Conservation (phyloP, 805 yeast species). For the Kuraishia piskuri region DNA sequence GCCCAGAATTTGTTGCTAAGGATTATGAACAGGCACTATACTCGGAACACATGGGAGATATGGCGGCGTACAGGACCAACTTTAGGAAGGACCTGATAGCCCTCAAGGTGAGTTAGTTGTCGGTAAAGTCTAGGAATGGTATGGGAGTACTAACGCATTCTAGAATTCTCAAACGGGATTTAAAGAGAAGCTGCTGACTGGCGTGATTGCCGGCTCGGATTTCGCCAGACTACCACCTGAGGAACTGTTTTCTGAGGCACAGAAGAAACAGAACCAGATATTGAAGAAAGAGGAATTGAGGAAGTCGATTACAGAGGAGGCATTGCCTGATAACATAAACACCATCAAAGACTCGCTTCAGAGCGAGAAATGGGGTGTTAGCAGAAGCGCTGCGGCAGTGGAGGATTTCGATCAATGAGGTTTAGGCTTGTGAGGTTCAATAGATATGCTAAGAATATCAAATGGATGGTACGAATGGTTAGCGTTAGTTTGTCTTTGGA, state of each 20-base stretch:
- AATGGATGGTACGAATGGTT: neutral
- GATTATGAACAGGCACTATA: slow-evolving; percentile 18
- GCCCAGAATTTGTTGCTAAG: slow-evolving; percentile 7
- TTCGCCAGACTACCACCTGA: slow-evolving; percentile 14
- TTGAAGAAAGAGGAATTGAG: slow-evolving; percentile 21
- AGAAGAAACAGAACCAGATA: slow-evolving; percentile 18
- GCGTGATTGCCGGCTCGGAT: slow-evolving; percentile 11
- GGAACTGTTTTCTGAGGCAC: slow-evolving; percentile 19
- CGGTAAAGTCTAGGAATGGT: too few relatives aligned
- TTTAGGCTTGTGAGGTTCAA: too few relatives aligned
- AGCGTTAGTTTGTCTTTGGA: neutral
- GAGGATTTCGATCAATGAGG: slow-evolving; percentile 10
- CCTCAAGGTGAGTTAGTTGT: slow-evolving; percentile 7
- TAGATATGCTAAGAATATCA: too few relatives aligned
- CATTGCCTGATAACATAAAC: slow-evolving; percentile 18
- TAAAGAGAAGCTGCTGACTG: slow-evolving; percentile 12
- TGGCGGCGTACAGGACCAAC: slow-evolving; percentile 15
- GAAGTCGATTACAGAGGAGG: slow-evolving; percentile 15
- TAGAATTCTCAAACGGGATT: slow-evolving; percentile 16
- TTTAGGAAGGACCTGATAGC: slow-evolving; percentile 25
- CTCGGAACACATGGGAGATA: slow-evolving; percentile 7
- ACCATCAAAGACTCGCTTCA: slow-evolving; percentile 16
- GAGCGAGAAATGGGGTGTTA: slow-evolving; percentile 25
- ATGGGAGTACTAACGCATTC: neutral
- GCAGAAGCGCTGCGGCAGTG: slow-evolving; percentile 24